Evolutionary conservation across 2,329 filamentous ascomycete species (phyloP), one percentile per base, ranked within the genome.

Genomic region (Knufia fluminis): DNA sequence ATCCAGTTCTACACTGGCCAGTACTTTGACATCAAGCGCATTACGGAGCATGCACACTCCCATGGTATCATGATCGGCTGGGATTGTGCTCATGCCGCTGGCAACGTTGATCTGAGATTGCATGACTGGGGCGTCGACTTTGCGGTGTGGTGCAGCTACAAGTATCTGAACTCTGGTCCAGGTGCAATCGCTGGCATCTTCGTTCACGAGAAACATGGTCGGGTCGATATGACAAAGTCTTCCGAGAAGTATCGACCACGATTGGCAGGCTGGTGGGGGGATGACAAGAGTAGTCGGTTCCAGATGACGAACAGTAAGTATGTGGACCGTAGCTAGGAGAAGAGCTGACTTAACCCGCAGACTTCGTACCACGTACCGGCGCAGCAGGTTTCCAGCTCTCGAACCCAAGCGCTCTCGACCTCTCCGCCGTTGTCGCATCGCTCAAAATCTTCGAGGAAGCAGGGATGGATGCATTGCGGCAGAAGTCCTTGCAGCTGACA

Each of bases 1-100:
- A 84, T 96, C 36, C 89, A 96, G 64, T 96, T 89, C 71, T 95
- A 94, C 69, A 92, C 85, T 0, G 89, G 89, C 48, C 90, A 96
- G 64, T 79, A 85, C 50, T 85, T 95, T 58, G 87, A 95, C 65
- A 90, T 96, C 3, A 68, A 79, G 38, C 74, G 70, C 38, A 95
- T 95, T 64, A 95, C 90, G 1, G 75, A 75, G 1, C 76, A 90
- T 67, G 89, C 89, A 0, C 83, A 83, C 56, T 73, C 72, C 0
- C 78, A 79, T 55, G 85, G 82, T 45, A 80, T 94, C 38, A 66
- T 80, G 1, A 80, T 92, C 3, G 87, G 88, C 22, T 95, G 88
- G 88, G 89, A 94, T 63, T 80, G 92, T 22, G 89, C 89, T 0
- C 88, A 94, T 64, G 86, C 87, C 0, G 85, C 79, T 19, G 89